A percentile compares a stretch with the other conserved stretches of the same genome.
Evolutionary conservation across 1,284 basidiomycete genomes (phyloP).

Genomic region (Neonothopanus nambi): DNA sequence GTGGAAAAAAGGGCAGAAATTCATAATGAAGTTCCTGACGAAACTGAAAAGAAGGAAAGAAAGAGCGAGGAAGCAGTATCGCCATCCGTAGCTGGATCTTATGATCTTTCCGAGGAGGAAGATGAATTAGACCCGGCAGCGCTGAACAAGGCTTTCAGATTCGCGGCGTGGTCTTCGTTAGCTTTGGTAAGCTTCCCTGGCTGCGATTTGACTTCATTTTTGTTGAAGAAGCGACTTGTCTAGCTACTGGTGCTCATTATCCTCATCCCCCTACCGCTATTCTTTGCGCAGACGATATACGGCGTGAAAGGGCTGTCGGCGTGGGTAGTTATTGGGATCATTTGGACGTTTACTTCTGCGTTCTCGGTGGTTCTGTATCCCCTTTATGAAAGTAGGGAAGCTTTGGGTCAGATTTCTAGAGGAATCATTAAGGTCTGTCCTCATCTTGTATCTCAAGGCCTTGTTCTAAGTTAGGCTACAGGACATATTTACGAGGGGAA

Average conservation of each 20-base stretch:
- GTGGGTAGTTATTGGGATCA: conserved; percentile 79
- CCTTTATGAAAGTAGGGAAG: conserved; percentile 77
- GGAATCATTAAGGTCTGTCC: conserved; percentile 60
- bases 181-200: conserved; percentile 48
- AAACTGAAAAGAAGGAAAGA: conserved; percentile 37
- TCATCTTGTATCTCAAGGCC: background rate
- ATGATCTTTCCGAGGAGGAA: conserved; percentile 39
- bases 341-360: conserved; percentile 81
- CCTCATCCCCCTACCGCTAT: conserved; percentile 80
- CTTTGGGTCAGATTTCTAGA: conserved; percentile 54
- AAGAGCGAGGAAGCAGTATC: conserved; percentile 31
- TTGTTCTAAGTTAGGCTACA: conserved; percentile 22
- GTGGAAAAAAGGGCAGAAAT: background rate
- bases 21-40: conserved; percentile 10
- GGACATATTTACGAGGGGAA: conserved; percentile 53
- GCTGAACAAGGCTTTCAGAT: conserved; percentile 71
- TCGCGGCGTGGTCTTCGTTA: conserved; percentile 75
- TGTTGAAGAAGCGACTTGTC: background rate
- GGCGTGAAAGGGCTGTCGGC: conserved; percentile 67
- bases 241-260: conserved; percentile 69
- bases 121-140: conserved; percentile 62
- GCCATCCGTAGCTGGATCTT: conserved; percentile 25
- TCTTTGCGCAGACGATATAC: conserved; percentile 78
- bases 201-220: background rate
- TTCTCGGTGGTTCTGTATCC: conserved; percentile 83